Evolutionary conservation across 129 eudicot genomes (phyloP).

Genomic region (Gnaphalium uliginosum): DNA sequence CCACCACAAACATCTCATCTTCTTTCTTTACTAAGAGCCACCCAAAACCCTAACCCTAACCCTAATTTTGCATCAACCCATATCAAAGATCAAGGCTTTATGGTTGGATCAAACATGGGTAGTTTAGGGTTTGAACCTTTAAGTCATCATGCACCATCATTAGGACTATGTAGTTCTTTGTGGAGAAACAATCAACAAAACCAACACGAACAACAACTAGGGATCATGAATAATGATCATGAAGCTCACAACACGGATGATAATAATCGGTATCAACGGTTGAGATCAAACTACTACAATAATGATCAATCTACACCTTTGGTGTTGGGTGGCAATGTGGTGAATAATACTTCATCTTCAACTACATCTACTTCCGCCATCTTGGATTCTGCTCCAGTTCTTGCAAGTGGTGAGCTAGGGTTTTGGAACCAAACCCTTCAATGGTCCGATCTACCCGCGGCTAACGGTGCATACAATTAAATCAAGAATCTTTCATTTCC

Average conservation of each 20-base stretch:
- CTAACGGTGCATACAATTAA: constrained; percentile 71
- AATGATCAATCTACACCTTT: constrained; percentile 40
- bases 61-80: constrained; percentile 39
- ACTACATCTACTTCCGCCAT: constrained; percentile 34
- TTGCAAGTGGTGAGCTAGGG: constrained; percentile 53
- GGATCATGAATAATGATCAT: constrained; percentile 34
- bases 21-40: constrained; percentile 68
- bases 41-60: constrained; percentile 63
- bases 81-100: constrained; percentile 46
- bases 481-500: constrained; percentile 21
- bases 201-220: constrained; percentile 45
- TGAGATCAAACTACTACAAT: constrained; percentile 48
- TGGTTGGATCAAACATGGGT: constrained; percentile 46
- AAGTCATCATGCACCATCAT: constrained; percentile 34
- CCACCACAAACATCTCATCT: constrained; percentile 61
- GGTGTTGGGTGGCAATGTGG: constrained; percentile 49
- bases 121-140: constrained; percentile 46
- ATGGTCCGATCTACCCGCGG: constrained; percentile 68
- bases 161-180: constrained; percentile 38
- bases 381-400: constrained; percentile 66
- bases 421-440: constrained; percentile 60
- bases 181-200: constrained; percentile 49
- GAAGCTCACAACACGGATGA: constrained; percentile 44
- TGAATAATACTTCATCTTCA: constrained; percentile 29
- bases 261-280: constrained; percentile 52